phyloP scores from a whole-genome alignment of 768 basidiomycete species.

The Lentinula edodes region DNA sequence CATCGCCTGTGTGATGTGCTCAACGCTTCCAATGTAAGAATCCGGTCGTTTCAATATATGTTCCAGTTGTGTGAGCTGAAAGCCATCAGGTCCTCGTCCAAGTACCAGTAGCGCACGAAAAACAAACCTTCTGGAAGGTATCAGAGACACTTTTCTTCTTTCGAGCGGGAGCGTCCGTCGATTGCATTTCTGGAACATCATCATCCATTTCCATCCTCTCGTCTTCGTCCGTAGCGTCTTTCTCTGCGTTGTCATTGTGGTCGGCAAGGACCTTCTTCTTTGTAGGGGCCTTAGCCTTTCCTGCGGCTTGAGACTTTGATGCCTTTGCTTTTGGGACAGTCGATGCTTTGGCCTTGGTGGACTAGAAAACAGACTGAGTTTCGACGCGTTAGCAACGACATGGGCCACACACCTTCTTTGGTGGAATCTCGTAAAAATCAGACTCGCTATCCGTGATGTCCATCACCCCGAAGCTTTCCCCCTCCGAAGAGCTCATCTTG shows the following conservation, averaged over 20 bases:
- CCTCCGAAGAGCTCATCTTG: constrained; percentile 70
- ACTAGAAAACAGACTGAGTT: constrained; percentile 16
- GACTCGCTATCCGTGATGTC: constrained; percentile 58
- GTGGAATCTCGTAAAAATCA: constrained; percentile 58
- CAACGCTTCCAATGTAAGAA: constrained; percentile 95
- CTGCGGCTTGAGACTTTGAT: constrained; percentile 30
- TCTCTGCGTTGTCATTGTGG: constrained; percentile 58
- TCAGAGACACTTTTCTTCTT: constrained; percentile 91
- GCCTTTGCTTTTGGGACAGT: constrained; percentile 37
- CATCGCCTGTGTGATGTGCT: constrained; percentile 79
- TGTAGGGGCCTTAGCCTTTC: constrained; percentile 46
- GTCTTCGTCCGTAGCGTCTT: constrained; percentile 37
- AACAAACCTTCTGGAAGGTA: constrained; percentile 78
- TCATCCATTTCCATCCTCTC: constrained; percentile 17
- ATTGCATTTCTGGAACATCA: constrained; percentile 28
- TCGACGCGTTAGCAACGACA: not conserved
- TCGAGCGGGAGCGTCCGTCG: constrained; percentile 21
- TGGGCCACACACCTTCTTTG: constrained; percentile 42
- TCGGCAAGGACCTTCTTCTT: constrained; percentile 73
- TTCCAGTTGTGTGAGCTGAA: constrained; percentile 87
- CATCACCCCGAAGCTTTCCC: constrained; percentile 61
- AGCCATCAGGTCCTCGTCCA: constrained; percentile 4
- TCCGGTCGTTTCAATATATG: constrained; percentile 91
- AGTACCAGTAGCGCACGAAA: not conserved
- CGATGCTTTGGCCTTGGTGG: constrained; percentile 29